Percentiles rank a stretch among this genome's conserved stretches.
Evolutionary conservation across 306 rosid species (phyloP).

Genomic region (cucumber (Cucumis sativus)): Cucumber_9930_V3 NC_026658.2:14785501-14786000

Average conservation of each 20-base stretch:
- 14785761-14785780: conserved; percentile 57
- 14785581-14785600: conserved; percentile 33
- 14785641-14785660: conserved; percentile 38
- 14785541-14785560: conserved; percentile 40
- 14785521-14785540: conserved; percentile 46
- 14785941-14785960: no score
- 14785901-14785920: no score
- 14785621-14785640: conserved; percentile 33
- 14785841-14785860: no score
- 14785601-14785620: conserved; percentile 31
- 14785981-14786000: no score
- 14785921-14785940: no score
- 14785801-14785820: no score
- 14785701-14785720: conserved; percentile 52
- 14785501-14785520: conserved; percentile 36
- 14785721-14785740: conserved; percentile 63
- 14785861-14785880: no score
- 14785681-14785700: conserved; percentile 60
- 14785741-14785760: conserved; percentile 40
- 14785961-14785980: no score
- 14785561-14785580: conserved; percentile 22
- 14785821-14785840: no score
- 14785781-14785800: conserved; percentile 14
- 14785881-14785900: no score
- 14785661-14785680: conserved; percentile 13